Evolutionary conservation across 2,329 filamentous ascomycete species (phyloP).

Genomic region (Nothophoma quercina): DNA sequence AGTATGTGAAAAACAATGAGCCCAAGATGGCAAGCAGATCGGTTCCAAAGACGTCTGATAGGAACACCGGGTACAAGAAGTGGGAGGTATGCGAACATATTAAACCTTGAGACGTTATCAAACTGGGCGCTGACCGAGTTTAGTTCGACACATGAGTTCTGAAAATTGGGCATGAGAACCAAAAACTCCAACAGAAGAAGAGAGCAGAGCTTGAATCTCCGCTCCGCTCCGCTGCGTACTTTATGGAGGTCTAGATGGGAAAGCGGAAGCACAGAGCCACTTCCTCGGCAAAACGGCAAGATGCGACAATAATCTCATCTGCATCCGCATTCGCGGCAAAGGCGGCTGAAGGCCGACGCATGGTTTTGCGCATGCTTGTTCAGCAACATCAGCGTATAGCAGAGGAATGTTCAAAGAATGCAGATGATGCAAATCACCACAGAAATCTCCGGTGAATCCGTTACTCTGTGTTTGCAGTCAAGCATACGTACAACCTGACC

Average conservation of each 20-base stretch:
- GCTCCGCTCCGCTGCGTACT: conserved; percentile 6
- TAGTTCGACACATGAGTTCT: conserved; percentile 17
- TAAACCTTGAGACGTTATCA: neutral
- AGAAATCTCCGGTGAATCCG: no score
- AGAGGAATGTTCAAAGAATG: neutral
- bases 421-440: no score
- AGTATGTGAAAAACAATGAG: conserved; percentile 48
- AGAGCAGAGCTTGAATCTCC: neutral
- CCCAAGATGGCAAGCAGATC: conserved; percentile 50
- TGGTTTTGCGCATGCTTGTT: neutral
- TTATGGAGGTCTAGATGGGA: neutral
- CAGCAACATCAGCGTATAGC: neutral
- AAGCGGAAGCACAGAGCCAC: conserved; percentile 10
- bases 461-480: no score
- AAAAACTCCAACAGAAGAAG: neutral
- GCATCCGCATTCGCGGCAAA: conserved; percentile 1
- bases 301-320: neutral
- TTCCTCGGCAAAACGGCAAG: conserved; percentile 11
- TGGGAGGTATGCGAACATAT: conserved; percentile 45
- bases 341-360: neutral
- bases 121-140: neutral
- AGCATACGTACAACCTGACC: no score
- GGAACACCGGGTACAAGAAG: conserved; percentile 49
- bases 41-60: conserved; percentile 40
- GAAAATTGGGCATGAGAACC: neutral